A percentile compares a stretch with the other conserved stretches of the same genome.
These are phyloP conservation scores for Tardiomyces blankii DNA, from an alignment of 1,139 yeast genomes.

Conservation along the genomic window DNA sequence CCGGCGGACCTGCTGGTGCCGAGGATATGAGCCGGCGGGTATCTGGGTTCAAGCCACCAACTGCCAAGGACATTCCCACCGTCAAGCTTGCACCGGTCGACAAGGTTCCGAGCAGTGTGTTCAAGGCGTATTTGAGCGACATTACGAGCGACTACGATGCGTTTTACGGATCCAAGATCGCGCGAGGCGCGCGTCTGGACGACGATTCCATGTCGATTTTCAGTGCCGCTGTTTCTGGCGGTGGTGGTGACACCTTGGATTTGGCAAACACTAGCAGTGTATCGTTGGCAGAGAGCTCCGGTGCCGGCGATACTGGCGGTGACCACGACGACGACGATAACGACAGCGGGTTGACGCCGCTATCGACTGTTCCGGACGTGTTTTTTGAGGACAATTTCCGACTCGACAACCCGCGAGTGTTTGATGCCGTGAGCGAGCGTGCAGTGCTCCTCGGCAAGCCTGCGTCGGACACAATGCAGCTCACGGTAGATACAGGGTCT, in stretches of 20 bases:
- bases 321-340: not conserved
- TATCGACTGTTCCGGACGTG: slow-evolving; percentile 49
- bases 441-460: slow-evolving; percentile 25
- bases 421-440: slow-evolving; percentile 58
- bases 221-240: not conserved
- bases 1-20: slow-evolving; percentile 15
- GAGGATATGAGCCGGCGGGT: not conserved
- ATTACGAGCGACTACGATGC: slow-evolving; percentile 44
- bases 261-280: too few relatives aligned
- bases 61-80: slow-evolving; percentile 76
- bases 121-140: slow-evolving; percentile 36
- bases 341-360: slow-evolving; percentile 12
- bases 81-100: slow-evolving; percentile 54
- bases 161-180: slow-evolving; percentile 28
- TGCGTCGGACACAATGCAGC: slow-evolving; percentile 1
- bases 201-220: not conserved
- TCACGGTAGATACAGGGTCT: slow-evolving; percentile 5
- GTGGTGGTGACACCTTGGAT: too few relatives aligned
- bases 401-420: slow-evolving; percentile 79
- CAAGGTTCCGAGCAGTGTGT: slow-evolving; percentile 38
- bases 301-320: not conserved
- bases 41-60: slow-evolving; percentile 52
- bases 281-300: not conserved
- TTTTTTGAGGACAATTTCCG: slow-evolving; percentile 61
- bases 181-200: not conserved